phyloP scores from a whole-genome alignment of 2,329 filamentous ascomycete genomes.

The Sarocladium oryzae region DNA sequence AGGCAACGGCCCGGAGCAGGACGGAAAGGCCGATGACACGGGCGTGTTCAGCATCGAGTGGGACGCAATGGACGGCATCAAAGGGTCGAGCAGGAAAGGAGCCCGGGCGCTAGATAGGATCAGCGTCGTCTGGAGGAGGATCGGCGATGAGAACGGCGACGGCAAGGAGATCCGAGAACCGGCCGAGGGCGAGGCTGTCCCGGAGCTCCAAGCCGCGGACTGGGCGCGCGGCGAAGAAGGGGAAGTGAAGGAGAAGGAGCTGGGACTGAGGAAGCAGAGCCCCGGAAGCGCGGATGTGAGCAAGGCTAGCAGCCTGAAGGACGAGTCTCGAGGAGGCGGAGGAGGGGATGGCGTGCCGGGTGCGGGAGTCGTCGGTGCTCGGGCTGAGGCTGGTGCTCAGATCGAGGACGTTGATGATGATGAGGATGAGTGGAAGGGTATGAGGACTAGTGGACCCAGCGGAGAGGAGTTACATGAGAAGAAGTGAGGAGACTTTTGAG shows the following conservation, averaged over 20 bases:
- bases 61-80: constrained; percentile 84
- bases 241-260: constrained; percentile 47
- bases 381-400: too few relatives aligned
- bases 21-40: constrained; percentile 58
- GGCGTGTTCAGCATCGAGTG: constrained; percentile 56
- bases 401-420: constrained; percentile 12
- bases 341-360: constrained; percentile 7
- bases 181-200: constrained; percentile 58
- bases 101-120: constrained; percentile 74
- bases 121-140: constrained; percentile 76
- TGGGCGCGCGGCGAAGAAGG: constrained; percentile 55
- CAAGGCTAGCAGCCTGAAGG: constrained; percentile 59
- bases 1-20: constrained; percentile 64
- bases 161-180: constrained; percentile 51
- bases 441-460: constrained; percentile 29
- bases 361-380: background rate
- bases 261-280: constrained; percentile 62
- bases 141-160: constrained; percentile 20
- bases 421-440: constrained; percentile 21
- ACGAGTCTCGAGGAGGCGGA: constrained; percentile 8
- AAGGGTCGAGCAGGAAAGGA: constrained; percentile 78
- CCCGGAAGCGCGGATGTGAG: constrained; percentile 62
- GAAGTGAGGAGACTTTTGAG: too few relatives aligned
- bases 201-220: constrained; percentile 63
- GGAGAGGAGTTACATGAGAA: constrained; percentile 26